A percentile compares a stretch with the other conserved stretches of the same genome.
Conservation (phyloP, 257 asterid species). For the Penstemon newberryi region DNA sequence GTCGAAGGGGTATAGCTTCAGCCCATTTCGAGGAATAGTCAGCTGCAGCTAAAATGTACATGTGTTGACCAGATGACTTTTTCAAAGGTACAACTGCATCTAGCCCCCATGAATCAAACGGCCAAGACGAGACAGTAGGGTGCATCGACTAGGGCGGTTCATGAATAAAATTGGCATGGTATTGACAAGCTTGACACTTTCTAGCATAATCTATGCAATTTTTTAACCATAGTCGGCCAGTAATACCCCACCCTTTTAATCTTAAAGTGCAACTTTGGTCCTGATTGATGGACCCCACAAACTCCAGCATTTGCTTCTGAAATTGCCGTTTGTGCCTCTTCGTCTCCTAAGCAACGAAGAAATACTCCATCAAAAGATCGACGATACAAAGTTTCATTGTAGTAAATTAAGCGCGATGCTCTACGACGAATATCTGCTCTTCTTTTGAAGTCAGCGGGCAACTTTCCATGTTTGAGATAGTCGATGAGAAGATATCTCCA, state of each 20-base stretch:
- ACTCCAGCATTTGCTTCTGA: too few species aligned
- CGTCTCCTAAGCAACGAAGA: too few species aligned
- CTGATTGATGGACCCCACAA: too few species aligned
- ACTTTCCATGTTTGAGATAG: not conserved
- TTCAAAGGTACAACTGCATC: too few species aligned
- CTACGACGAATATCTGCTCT: not conserved
- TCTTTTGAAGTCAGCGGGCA: not conserved
- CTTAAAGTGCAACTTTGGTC: too few species aligned
- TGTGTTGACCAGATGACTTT: too few species aligned
- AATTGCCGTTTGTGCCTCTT: too few species aligned
- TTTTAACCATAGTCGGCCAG: not conserved
- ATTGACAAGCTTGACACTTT: not conserved
- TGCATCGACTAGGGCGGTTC: not conserved
- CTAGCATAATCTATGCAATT: not conserved
- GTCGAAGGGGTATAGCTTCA: not conserved
- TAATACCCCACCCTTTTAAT: not conserved
- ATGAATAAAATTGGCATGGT: not conserved
- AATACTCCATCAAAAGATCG: too few species aligned
- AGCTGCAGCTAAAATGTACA: not conserved
- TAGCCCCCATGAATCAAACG: not conserved
- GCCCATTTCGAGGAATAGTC: not conserved
- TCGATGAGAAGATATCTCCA: not conserved
- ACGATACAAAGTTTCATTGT: not conserved
- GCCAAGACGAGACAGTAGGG: not conserved
- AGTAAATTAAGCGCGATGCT: not conserved